Base-by-base conservation (phyloP, 1,139 yeast genomes). In the Geotrichum bryndzae region DNA sequence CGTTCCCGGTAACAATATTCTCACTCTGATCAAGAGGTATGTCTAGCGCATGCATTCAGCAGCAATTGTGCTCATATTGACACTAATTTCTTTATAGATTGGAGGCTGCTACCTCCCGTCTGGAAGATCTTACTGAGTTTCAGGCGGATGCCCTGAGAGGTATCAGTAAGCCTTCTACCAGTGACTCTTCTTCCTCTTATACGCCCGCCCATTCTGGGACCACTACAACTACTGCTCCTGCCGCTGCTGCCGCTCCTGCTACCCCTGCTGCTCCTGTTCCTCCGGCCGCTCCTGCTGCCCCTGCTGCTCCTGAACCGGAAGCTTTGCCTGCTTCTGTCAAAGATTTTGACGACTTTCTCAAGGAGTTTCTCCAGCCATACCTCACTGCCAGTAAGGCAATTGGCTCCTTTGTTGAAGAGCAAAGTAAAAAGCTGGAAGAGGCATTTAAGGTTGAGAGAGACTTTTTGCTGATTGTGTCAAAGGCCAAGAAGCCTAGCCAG, bases 61-160 rank as follows among this genome's bases (percentile, higher is more conserved):
- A 23, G 18, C 15, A 56, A 45, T 51, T 56, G 53, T 11, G 23
- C 46, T 35, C 2, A 11, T 4, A 11, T n/a, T 35, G 45, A 35
- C 45, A 13, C 23, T 31, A n/a, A 18, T 15, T 29, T 53, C 11
- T n/a, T 45, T 53, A n/a, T 57, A 70, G 96, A 67, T 82, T 91
- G 69, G 97, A 91, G 75, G 94, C 96, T 22, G 97, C 97, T 51
- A 90, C 97, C 15, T 87, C 96, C 15, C 84, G 97, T 59, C 83
- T 91, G 70, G 97, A 91, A 71, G 97, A 91, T 74, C 85, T 91
- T 62, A 88, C 96, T 29, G 82, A 88, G 63, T 86, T 83, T 72
- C 96, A 89, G 72, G 89, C 87, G 66, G 86, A 82, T 57, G 66
- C 72, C 7, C 61, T 72, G 50, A 68, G 65, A 51, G 61, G 58